Evolutionary conservation across 768 basidiomycete species (phyloP).

Genomic region (Lactarius hatsudake): DNA sequence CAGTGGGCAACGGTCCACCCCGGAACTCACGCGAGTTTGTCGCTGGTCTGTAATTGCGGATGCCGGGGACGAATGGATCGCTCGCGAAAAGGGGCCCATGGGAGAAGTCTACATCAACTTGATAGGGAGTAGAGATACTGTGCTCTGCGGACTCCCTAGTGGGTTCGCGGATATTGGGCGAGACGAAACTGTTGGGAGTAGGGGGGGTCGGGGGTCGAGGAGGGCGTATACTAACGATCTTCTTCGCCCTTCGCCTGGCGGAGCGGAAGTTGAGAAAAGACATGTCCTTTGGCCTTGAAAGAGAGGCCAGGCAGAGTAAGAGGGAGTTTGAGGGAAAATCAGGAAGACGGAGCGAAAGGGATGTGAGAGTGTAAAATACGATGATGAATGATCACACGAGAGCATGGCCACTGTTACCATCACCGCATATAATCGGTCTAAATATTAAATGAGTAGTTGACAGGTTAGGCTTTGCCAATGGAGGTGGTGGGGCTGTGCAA

Average conservation of each 20-base stretch:
- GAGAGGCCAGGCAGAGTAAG: background rate
- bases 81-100: conserved; percentile 18
- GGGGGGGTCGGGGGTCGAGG: background rate
- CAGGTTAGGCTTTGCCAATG: conserved; percentile 2
- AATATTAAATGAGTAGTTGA: background rate
- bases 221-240: conserved; percentile 6
- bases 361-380: conserved; percentile 7
- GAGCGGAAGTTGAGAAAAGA: conserved; percentile 24
- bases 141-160: background rate
- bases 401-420: conserved; percentile 12
- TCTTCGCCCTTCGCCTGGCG: conserved; percentile 27
- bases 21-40: background rate
- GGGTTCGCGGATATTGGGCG: conserved; percentile 11
- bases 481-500: background rate
- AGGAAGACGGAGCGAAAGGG: background rate
- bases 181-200: conserved; percentile 6
- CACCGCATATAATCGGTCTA: background rate
- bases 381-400: conserved; percentile 12
- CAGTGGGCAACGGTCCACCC: background rate
- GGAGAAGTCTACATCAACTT: conserved; percentile 15
- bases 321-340: background rate
- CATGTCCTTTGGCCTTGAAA: conserved; percentile 10
- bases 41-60: background rate
- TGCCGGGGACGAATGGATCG: background rate
- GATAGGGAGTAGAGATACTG: background rate